Evolutionary conservation across 768 basidiomycete genomes (phyloP).

Genomic region (Tylopilus felleus): DNA sequence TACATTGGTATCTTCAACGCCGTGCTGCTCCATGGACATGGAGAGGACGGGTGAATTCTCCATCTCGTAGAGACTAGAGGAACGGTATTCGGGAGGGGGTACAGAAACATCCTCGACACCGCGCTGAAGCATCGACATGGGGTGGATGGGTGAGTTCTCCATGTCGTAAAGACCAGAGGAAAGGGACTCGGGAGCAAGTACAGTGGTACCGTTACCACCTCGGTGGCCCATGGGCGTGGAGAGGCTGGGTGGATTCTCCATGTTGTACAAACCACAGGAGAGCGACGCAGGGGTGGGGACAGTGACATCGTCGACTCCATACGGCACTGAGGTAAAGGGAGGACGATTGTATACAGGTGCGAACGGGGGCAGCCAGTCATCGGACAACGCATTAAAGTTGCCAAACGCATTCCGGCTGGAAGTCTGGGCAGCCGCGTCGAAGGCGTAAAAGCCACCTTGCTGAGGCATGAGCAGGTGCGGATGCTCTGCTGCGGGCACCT

Average conservation of each 20-base stretch:
- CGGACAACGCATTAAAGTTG: background rate
- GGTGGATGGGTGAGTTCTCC: no score
- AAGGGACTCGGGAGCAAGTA: background rate
- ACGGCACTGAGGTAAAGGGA: background rate
- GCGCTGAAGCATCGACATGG: background rate
- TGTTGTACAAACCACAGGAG: background rate
- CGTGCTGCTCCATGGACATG: no score
- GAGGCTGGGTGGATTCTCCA: background rate
- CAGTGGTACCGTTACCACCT: background rate
- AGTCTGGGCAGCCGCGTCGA: background rate
- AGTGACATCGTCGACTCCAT: background rate
- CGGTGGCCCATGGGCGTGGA: no score
- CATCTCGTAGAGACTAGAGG: no score
- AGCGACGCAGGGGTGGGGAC: background rate
- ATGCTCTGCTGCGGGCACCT: background rate
- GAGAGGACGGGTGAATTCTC: no score
- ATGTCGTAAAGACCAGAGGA: background rate
- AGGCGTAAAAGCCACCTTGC: background rate
- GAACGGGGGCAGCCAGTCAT: background rate
- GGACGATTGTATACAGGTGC: background rate
- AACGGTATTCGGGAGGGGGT: no score
- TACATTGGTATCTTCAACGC: background rate
- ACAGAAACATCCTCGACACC: background rate
- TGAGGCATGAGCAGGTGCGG: background rate
- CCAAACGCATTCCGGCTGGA: no score